A percentile compares a stretch with the other conserved stretches of the same genome.
phyloP scores from a whole-genome alignment of 495 filamentous ascomycete genomes.

The Margaritispora aquatica region DNA sequence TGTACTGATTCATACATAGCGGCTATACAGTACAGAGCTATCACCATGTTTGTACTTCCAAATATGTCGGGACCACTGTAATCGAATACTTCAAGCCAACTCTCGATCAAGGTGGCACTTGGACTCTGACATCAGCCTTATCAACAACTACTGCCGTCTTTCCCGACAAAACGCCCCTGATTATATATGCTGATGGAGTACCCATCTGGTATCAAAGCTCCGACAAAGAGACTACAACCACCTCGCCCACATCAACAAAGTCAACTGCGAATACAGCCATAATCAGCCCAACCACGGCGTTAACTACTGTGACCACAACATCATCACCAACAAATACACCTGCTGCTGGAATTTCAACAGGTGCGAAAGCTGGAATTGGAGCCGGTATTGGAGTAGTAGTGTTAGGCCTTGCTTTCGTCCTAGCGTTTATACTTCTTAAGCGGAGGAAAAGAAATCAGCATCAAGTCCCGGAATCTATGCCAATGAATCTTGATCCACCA shows the following conservation, averaged over 20 bases:
- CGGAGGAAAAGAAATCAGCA: neutral
- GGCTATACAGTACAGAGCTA: neutral
- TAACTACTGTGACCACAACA: neutral
- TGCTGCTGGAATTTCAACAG: neutral
- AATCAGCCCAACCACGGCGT: neutral
- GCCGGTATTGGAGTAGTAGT: neutral
- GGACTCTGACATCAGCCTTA: neutral
- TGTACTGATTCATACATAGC: neutral
- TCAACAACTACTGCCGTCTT: neutral
- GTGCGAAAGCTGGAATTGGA: slow-evolving; percentile 9
- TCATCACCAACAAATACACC: neutral
- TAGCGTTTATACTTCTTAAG: slow-evolving; percentile 1
- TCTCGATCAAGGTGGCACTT: neutral
- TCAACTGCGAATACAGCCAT: neutral
- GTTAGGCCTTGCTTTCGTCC: neutral
- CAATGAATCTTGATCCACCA: neutral
- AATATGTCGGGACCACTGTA: neutral
- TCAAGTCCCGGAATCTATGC: neutral
- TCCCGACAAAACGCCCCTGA: neutral
- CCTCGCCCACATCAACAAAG: neutral
- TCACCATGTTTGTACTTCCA: neutral
- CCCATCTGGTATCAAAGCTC: neutral
- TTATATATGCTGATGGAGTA: neutral
- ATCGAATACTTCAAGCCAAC: neutral
- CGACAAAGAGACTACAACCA: neutral